Conservation (phyloP, 1,139 yeast genomes). For the Kodamaea derodonti region DNA sequence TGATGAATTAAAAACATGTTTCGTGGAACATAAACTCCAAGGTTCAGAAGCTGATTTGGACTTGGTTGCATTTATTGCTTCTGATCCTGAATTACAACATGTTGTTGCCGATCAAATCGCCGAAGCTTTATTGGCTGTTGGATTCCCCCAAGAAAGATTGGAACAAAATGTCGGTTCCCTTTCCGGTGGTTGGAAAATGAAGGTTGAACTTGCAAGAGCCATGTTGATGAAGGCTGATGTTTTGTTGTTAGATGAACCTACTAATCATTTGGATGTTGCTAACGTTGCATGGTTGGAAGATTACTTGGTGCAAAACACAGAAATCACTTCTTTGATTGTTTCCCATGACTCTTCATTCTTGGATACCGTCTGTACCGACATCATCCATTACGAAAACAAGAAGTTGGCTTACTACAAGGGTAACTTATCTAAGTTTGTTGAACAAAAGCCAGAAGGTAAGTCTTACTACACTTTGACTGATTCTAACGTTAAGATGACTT, state of each 20-base stretch:
- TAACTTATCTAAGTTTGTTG: slow-evolving; percentile 87
- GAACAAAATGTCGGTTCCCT: slow-evolving; percentile 88
- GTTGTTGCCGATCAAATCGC: slow-evolving; percentile 61
- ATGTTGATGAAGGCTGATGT: slow-evolving; percentile 98
- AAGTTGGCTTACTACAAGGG: slow-evolving; percentile 95
- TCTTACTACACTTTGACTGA: slow-evolving; percentile 95
- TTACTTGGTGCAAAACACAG: slow-evolving; percentile 73
- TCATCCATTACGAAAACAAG: slow-evolving; percentile 93
- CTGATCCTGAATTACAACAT: slow-evolving; percentile 73
- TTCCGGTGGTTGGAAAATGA: slow-evolving; percentile 99
- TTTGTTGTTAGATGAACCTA: slow-evolving; percentile 92
- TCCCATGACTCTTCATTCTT: slow-evolving; percentile 97
- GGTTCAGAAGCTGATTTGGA: slow-evolving; percentile 93
- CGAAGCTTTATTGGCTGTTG: slow-evolving; percentile 74
- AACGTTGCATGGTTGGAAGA: slow-evolving; percentile 94
- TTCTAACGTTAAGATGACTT: slow-evolving; percentile 90
- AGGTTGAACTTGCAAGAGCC: slow-evolving; percentile 95
- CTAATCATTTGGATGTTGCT: slow-evolving; percentile 93
- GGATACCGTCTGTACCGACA: slow-evolving; percentile 94
- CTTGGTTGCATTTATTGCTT: slow-evolving; percentile 82
- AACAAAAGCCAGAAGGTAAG: slow-evolving; percentile 92
- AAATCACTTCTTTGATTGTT: slow-evolving; percentile 90
- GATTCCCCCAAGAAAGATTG: slow-evolving; percentile 87
- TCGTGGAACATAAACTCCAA: slow-evolving; percentile 95
- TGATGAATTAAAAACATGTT: slow-evolving; percentile 84